These are phyloP conservation scores for Aaosphaeria pasadenensis DNA, from an alignment of 2,329 filamentous ascomycete genomes.

Conservation along the genomic window DNA sequence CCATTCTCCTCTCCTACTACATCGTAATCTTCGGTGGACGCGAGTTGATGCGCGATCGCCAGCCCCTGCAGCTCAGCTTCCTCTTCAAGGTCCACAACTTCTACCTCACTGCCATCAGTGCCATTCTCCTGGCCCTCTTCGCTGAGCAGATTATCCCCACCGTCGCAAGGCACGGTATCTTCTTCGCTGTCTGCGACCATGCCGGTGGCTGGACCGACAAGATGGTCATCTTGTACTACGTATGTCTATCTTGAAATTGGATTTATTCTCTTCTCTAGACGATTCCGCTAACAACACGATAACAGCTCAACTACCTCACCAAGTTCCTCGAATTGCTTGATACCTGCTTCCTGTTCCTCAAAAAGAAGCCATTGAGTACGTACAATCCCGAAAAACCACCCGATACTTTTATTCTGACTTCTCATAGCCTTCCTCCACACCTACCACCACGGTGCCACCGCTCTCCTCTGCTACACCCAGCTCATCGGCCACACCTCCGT, in stretches of 20 bases:
- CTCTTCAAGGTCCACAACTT: slow-evolving; percentile 98
- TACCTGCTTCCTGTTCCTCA: slow-evolving; percentile 94
- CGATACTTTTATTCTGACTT: slow-evolving; percentile 14
- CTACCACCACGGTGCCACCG: slow-evolving; percentile 97
- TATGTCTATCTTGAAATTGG: slow-evolving; percentile 50
- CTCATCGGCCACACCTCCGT: slow-evolving; percentile 89
- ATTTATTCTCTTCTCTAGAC: background rate
- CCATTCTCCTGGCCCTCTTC: slow-evolving; percentile 76
- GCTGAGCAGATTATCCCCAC: slow-evolving; percentile 88
- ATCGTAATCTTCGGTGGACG: slow-evolving; percentile 88
- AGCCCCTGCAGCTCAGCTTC: slow-evolving; percentile 80
- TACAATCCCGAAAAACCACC: slow-evolving; percentile 3
- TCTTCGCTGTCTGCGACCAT: slow-evolving; percentile 79
- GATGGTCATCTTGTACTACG: slow-evolving; percentile 93
- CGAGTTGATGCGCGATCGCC: slow-evolving; percentile 84
- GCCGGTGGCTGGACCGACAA: slow-evolving; percentile 91
- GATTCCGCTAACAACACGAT: slow-evolving; percentile 34
- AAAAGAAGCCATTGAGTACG: slow-evolving; percentile 96
- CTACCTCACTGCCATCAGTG: slow-evolving; percentile 83
- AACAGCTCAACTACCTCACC: slow-evolving; percentile 86
- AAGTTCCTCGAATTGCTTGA: slow-evolving; percentile 96
- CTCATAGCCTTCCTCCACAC: slow-evolving; percentile 82
- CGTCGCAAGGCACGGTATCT: slow-evolving; percentile 75
- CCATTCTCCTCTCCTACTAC: slow-evolving; percentile 87
- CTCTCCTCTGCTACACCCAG: slow-evolving; percentile 96